A percentile compares a stretch with the other conserved stretches of the same genome.
Conservation (phyloP, 2,329 filamentous ascomycete genomes). For the Botryotinia globosa region DNA sequence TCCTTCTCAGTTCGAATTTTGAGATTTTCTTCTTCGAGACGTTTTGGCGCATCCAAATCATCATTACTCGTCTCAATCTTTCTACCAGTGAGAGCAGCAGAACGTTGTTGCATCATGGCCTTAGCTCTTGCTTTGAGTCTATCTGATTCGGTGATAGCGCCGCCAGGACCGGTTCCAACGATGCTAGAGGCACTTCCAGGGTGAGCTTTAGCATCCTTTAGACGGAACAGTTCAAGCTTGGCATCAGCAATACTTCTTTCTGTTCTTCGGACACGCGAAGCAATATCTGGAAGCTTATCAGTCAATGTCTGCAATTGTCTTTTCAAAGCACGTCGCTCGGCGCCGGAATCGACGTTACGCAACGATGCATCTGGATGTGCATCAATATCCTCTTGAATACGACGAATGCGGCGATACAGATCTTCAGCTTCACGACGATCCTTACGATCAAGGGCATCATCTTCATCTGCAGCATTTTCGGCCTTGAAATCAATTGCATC, state of each 20-base stretch:
- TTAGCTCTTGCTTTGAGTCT: constrained; percentile 91
- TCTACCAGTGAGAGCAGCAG: constrained; percentile 85
- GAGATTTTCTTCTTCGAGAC: constrained; percentile 84
- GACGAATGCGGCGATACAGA: constrained; percentile 85
- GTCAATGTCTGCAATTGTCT: constrained; percentile 85
- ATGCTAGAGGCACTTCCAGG: constrained; percentile 77
- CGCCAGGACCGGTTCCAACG: constrained; percentile 89
- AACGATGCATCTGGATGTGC: constrained; percentile 75
- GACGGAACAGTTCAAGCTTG: constrained; percentile 84
- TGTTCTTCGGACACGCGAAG: constrained; percentile 84
- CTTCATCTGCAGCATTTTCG: constrained; percentile 83
- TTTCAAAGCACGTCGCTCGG: constrained; percentile 80
- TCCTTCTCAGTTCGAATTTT: constrained; percentile 82
- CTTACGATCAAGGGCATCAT: constrained; percentile 84
- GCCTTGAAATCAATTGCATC: constrained; percentile 97
- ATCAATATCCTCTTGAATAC: constrained; percentile 93
- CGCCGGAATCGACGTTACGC: constrained; percentile 74
- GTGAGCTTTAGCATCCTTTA: constrained; percentile 89
- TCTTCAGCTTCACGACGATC: constrained; percentile 92
- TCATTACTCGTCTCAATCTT: constrained; percentile 68
- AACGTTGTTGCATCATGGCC: constrained; percentile 98
- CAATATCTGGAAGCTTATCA: constrained; percentile 86
- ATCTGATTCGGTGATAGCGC: constrained; percentile 86
- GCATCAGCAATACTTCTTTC: constrained; percentile 93
- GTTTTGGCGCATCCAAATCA: constrained; percentile 74